Percentiles rank a stretch among this genome's conserved stretches.
Conservation (phyloP, 345 rosid genomes). For the Turritis glabra region DNA sequence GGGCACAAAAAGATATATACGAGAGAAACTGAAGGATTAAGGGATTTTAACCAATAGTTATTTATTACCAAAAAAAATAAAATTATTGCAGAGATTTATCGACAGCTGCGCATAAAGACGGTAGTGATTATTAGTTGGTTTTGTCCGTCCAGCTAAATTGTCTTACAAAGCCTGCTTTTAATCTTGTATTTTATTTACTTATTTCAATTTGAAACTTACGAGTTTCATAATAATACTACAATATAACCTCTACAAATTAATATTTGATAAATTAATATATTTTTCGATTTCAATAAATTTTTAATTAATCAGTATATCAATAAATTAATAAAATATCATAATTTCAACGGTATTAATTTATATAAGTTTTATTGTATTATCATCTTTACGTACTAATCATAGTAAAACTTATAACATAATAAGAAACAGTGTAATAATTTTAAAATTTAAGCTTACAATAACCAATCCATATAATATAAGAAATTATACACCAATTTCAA, state of each 20-base stretch:
- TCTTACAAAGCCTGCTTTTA: conserved; percentile 50
- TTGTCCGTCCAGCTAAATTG: conserved; percentile 58
- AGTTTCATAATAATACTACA: background rate
- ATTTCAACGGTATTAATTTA: too few relatives aligned
- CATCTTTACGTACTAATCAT: background rate
- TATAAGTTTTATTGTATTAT: too few relatives aligned
- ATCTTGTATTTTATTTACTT: conserved; percentile 31
- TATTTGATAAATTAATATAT: too few relatives aligned
- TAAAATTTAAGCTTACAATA: too few relatives aligned
- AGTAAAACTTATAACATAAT: background rate
- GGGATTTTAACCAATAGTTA: background rate
- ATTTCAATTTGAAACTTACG: background rate
- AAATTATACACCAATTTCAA: too few relatives aligned
- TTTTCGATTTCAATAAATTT: too few relatives aligned
- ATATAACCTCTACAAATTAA: too few relatives aligned
- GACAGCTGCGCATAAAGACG: conserved; percentile 58
- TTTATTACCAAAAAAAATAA: background rate
- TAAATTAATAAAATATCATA: too few relatives aligned
- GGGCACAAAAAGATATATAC: conserved; percentile 57
- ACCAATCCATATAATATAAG: too few relatives aligned
- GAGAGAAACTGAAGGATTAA: conserved; percentile 15
- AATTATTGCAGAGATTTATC: conserved; percentile 33
- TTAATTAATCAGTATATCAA: too few relatives aligned
- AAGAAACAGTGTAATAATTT: background rate
- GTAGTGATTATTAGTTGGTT: conserved; percentile 50